phyloP scores from a whole-genome alignment of 768 basidiomycete species.

The Suillus subluteus region DNA sequence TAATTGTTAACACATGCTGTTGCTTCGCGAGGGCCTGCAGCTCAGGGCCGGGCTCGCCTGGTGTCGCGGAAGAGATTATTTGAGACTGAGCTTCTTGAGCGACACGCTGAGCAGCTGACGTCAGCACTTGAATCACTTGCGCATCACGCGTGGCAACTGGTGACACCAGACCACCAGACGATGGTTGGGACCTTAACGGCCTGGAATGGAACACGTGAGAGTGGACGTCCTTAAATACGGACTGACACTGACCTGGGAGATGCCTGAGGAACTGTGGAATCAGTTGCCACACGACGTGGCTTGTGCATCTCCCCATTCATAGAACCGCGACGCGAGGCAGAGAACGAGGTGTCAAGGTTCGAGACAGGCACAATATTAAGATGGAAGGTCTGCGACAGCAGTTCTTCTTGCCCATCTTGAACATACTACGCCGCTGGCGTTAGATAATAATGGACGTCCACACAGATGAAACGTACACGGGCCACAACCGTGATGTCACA shows the following conservation, averaged over 20 bases:
- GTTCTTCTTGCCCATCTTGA: conserved; percentile 76
- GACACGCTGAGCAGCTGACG: conserved; percentile 76
- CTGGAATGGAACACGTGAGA: conserved; percentile 23
- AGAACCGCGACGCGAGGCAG: conserved; percentile 50
- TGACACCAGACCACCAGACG: conserved; percentile 33
- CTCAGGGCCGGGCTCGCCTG: conserved; percentile 49
- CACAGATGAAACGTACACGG: conserved; percentile 51
- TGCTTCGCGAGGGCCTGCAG: conserved; percentile 77
- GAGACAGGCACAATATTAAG: conserved; percentile 74
- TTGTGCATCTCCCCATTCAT: conserved; percentile 46
- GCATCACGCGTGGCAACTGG: conserved; percentile 55
- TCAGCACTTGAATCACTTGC: conserved; percentile 78
- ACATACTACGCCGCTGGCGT: conserved; percentile 50
- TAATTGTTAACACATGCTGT: conserved; percentile 73
- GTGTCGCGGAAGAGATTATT: conserved; percentile 52
- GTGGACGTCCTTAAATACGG: background rate
- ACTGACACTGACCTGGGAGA: conserved; percentile 30
- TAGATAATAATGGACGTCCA: conserved; percentile 17
- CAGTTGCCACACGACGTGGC: conserved; percentile 45
- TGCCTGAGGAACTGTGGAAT: conserved; percentile 41
- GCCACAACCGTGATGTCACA: conserved; percentile 79
- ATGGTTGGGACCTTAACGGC: conserved; percentile 35
- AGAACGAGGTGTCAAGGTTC: conserved; percentile 47
- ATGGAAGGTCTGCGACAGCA: conserved; percentile 66
- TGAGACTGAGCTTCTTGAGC: conserved; percentile 75